These are phyloP conservation scores for Phialemoniopsis sp. DNA, from an alignment of 2,329 filamentous ascomycete species.

Conservation along the genomic window DNA sequence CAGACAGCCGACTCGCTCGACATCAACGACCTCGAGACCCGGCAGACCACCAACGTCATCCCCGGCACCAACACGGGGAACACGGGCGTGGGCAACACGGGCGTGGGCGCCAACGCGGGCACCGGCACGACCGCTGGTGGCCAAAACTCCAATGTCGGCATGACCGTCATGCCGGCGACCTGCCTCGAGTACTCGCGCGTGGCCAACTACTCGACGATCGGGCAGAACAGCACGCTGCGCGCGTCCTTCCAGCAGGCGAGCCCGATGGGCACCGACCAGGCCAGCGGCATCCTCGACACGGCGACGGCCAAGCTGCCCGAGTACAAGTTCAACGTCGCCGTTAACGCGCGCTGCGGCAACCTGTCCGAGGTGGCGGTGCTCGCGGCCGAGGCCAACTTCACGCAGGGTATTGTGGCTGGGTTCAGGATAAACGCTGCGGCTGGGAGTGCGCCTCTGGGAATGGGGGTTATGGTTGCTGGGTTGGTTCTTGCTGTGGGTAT, in stretches of 20 bases:
- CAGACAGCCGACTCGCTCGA: too few species aligned
- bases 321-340: slow-evolving; percentile 29
- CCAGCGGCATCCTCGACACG: slow-evolving; percentile 33
- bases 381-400: slow-evolving; percentile 39
- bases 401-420: slow-evolving; percentile 30
- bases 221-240: slow-evolving; percentile 38
- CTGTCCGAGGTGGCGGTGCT: slow-evolving; percentile 35
- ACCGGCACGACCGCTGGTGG: too few species aligned
- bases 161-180: not conserved
- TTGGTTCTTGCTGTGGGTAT: too few species aligned
- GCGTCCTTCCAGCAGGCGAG: slow-evolving; percentile 38
- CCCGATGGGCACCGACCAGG: slow-evolving; percentile 31
- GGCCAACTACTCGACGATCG: slow-evolving; percentile 42
- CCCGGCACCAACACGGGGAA: too few species aligned
- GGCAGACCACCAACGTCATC: too few species aligned
- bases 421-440: slow-evolving; percentile 9
- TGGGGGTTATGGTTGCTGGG: too few species aligned
- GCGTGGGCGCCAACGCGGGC: too few species aligned
- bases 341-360: slow-evolving; percentile 42
- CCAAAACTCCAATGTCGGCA: too few species aligned
- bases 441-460: too few species aligned
- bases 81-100: too few species aligned
- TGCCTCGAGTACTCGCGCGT: slow-evolving; percentile 38
- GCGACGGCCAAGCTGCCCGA: slow-evolving; percentile 28
- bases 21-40: too few species aligned